phyloP scores from a whole-genome alignment of 1,139 yeast species.

The Sugiyamaella pinicola region DNA sequence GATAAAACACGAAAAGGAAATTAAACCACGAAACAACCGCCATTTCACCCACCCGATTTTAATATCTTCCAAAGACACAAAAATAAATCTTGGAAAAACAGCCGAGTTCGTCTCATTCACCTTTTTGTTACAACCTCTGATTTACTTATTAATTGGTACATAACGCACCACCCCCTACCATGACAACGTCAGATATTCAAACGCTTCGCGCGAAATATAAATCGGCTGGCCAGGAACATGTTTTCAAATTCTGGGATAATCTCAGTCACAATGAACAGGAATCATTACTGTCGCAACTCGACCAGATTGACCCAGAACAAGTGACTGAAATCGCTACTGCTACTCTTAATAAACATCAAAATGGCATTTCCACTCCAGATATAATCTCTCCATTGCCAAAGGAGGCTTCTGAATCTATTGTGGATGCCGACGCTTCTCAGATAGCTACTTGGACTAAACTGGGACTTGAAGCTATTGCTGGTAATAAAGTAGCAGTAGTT shows the following conservation, averaged over 20 bases:
- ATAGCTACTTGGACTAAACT: conserved; percentile 51
- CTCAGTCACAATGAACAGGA: conserved; percentile 38
- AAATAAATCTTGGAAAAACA: neutral
- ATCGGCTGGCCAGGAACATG: conserved; percentile 48
- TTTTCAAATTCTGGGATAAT: conserved; percentile 44
- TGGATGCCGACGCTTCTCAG: conserved; percentile 32
- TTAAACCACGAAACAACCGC: too few species aligned
- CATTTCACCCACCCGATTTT: too few species aligned
- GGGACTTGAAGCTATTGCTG: conserved; percentile 71
- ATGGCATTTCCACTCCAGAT: conserved; percentile 10
- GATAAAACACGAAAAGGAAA: too few species aligned
- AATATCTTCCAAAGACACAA: too few species aligned
- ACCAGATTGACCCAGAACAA: conserved; percentile 42
- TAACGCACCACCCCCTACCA: conserved; percentile 19
- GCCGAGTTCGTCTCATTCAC: too few species aligned
- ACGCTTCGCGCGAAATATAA: conserved; percentile 36
- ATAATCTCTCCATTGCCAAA: conserved; percentile 41
- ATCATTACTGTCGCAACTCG: conserved; percentile 40
- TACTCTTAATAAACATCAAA: conserved; percentile 17
- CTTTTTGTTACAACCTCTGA: neutral
- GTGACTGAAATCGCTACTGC: conserved; percentile 38
- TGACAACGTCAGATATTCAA: conserved; percentile 33
- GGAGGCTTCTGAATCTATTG: conserved; percentile 41
- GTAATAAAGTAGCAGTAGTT: conserved; percentile 81
- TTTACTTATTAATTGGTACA: neutral